Evolutionary conservation across 2,329 filamentous ascomycete species (phyloP).

Genomic region (Tolypocladium album): DNA sequence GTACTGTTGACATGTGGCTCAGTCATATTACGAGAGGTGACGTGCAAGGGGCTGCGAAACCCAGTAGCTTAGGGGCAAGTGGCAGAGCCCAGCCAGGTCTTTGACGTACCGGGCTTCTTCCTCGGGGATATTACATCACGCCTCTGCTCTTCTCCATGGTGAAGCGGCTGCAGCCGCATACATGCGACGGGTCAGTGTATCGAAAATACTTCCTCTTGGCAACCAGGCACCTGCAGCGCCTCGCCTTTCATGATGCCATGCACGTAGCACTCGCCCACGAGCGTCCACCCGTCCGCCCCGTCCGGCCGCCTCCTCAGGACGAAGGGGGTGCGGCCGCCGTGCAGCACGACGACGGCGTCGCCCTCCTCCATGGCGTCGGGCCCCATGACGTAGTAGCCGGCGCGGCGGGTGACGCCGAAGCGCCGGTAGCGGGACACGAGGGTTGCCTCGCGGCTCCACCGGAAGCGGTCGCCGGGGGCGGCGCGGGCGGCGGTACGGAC

Average conservation of each 20-base stretch:
- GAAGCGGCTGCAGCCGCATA: not conserved
- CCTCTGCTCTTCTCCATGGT: not conserved
- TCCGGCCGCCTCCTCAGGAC: slow-evolving; percentile 12
- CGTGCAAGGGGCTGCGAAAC: too few relatives aligned
- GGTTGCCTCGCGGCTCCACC: slow-evolving; percentile 24
- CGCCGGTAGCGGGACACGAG: slow-evolving; percentile 21
- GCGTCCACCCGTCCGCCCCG: slow-evolving; percentile 9
- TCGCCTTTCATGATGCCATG: slow-evolving; percentile 26
- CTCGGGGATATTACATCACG: not conserved
- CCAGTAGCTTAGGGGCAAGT: too few relatives aligned
- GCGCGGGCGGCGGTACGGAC: slow-evolving; percentile 13
- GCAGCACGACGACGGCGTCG: slow-evolving; percentile 20
- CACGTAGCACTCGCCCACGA: slow-evolving; percentile 26
- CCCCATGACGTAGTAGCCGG: slow-evolving; percentile 19
- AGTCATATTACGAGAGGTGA: not conserved
- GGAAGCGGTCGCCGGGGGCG: slow-evolving; percentile 16
- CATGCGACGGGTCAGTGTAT: slow-evolving; percentile 9
- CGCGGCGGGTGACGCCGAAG: slow-evolving; percentile 19
- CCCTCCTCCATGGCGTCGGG: slow-evolving; percentile 17
- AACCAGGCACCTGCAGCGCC: slow-evolving; percentile 11
- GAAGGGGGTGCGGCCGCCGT: slow-evolving; percentile 22
- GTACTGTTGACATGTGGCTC: not conserved
- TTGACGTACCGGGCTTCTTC: too few relatives aligned
- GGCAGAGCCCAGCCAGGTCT: too few relatives aligned
- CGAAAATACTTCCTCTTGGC: slow-evolving; percentile 17